Evolutionary conservation across 2,329 filamentous ascomycete genomes (phyloP).

Genomic region (Botrytis pseudocinerea): DNA sequence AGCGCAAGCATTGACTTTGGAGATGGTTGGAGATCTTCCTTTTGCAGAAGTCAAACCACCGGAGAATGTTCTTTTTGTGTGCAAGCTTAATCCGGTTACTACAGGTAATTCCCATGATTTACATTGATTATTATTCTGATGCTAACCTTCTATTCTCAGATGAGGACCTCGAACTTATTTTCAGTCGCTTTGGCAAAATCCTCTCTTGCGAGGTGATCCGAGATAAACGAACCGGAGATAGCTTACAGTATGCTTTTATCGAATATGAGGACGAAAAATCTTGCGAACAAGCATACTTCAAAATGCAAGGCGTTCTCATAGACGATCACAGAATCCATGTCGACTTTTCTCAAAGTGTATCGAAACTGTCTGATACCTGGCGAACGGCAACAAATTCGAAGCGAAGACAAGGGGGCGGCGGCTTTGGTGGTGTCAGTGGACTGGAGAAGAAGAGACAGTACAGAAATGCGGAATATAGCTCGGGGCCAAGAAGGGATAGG

Average conservation of each 20-base stretch:
- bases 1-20: constrained; percentile 89
- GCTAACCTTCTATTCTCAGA: constrained; percentile 49
- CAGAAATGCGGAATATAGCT: constrained; percentile 51
- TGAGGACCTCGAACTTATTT: constrained; percentile 92
- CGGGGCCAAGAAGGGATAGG: constrained; percentile 46
- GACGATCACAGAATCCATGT: constrained; percentile 98
- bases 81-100: constrained; percentile 96
- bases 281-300: constrained; percentile 94
- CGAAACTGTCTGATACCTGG: constrained; percentile 87
- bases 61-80: constrained; percentile 96
- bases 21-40: constrained; percentile 96
- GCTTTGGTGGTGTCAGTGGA: constrained; percentile 86
- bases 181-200: constrained; percentile 94
- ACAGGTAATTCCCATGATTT: constrained; percentile 49
- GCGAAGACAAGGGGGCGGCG: constrained; percentile 63
- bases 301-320: constrained; percentile 97
- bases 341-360: constrained; percentile 94
- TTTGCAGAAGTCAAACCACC: constrained; percentile 97
- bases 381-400: constrained; percentile 82
- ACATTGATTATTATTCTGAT: neutral
- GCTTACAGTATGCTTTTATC: constrained; percentile 95
- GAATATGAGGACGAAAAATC: constrained; percentile 92
- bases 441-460: constrained; percentile 93
- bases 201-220: constrained; percentile 94
- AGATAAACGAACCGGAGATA: constrained; percentile 91